Base-by-base conservation (phyloP, 768 basidiomycete species). In the Pisolithus microcarpus region DNA sequence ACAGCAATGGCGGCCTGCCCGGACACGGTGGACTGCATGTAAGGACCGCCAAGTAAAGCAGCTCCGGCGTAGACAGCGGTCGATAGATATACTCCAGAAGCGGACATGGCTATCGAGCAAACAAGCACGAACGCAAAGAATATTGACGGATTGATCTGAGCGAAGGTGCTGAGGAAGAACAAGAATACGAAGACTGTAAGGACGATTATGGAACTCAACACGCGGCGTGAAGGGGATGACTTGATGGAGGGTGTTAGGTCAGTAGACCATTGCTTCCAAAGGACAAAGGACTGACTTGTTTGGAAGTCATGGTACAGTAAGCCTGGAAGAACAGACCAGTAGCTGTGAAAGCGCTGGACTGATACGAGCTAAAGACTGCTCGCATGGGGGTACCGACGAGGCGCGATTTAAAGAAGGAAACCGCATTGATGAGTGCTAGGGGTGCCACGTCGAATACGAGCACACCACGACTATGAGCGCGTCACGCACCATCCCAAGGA, bases 1-100 rank as follows among this genome's bases (percentile, higher is more conserved):
- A 94, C 87, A 0, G 84, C 92, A 2, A 92, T 80, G 0, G 86
- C 88, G 0, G 87, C 91, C 67, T 93, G 89, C 10, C 90, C 91
- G 2, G 89, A 81, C 75, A 93, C 79, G 63, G 87, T 72, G 23
- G 80, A 73, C 63, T 92, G 86, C 47, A 93, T 76, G 11, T 82
- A 82, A 7, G 74, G 65, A 2, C 81, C 76, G 0, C 91, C 92
- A 57, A 91, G 87, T 4, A 91, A 69, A 0, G 89, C 82, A 2
- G 90, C 88, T n/a, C 89, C 77, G 0, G 86, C 89, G 28, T 89
- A 78, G 39, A 86, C 75, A 10, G 90, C 77, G 0, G 83, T 86
- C 57, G 87, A 87, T 18, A 93, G 75, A 62, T 86, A 93, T 7
- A 85, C 79, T 0, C 84, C 85, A 0, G 80, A 73, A 18, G 72